Evolutionary conservation across 805 yeast species (phyloP).

Genomic region (Yamadazyma ubonensis): DNA sequence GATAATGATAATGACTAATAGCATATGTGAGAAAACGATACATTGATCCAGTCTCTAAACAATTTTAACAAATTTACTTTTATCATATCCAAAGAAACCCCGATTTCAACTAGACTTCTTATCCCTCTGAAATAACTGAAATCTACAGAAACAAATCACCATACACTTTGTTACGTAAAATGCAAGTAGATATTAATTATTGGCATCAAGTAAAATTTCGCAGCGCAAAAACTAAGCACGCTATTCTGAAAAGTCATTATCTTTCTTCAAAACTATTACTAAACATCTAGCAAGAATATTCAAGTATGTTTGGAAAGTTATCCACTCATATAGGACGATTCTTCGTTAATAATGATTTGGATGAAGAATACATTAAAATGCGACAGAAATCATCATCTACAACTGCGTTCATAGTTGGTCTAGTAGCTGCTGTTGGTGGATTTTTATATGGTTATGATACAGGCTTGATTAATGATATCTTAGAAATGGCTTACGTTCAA

Average conservation of each 20-base stretch:
- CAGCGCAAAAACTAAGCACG: background rate
- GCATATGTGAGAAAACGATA: too few species aligned
- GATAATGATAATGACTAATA: too few species aligned
- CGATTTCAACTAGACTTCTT: too few species aligned
- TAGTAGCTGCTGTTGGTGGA: conserved; percentile 88
- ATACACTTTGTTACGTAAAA: too few species aligned
- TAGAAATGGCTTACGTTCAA: conserved; percentile 72
- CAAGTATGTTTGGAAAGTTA: conserved; percentile 1
- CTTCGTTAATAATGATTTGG: conserved; percentile 34
- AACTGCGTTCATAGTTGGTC: conserved; percentile 72
- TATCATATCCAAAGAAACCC: too few species aligned
- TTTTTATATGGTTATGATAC: conserved; percentile 89
- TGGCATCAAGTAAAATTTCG: background rate
- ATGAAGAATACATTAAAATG: conserved; percentile 36
- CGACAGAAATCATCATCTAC: conserved; percentile 51
- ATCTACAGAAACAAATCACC: too few species aligned
- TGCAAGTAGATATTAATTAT: too few species aligned
- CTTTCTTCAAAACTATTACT: too few species aligned
- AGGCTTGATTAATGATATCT: conserved; percentile 74
- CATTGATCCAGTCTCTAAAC: too few species aligned
- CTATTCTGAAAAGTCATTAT: background rate
- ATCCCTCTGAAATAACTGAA: background rate
- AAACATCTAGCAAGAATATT: background rate
- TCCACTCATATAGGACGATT: conserved; percentile 19
- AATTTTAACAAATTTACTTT: too few species aligned